A percentile compares a stretch with the other conserved stretches of the same genome.
phyloP scores from a whole-genome alignment of 352 stramenopile species.

The Phytophthora boehmeriae region DNA sequence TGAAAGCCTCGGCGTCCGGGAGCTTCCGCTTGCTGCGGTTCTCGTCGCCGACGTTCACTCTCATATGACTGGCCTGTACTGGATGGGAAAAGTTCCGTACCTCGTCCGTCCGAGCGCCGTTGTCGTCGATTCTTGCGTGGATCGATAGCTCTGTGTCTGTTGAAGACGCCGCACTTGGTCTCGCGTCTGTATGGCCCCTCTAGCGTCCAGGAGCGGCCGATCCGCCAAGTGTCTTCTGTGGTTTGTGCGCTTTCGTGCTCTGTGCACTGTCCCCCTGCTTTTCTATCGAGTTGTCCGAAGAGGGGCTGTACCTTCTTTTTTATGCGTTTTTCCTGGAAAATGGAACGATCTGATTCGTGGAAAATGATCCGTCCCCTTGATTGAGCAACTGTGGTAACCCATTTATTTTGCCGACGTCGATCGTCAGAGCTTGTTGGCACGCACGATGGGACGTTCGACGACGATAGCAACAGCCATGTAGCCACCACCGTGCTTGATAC shows the following conservation, averaged over 20 bases:
- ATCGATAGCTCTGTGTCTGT: slow-evolving; percentile 19
- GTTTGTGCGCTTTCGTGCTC: slow-evolving; percentile 17
- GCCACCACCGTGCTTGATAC: too few relatives aligned
- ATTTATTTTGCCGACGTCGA: too few relatives aligned
- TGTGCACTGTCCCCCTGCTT: slow-evolving; percentile 9
- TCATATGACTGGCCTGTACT: slow-evolving; percentile 28
- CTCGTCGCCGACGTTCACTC: slow-evolving; percentile 36
- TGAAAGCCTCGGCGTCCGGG: slow-evolving; percentile 1
- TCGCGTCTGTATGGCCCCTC: neutral
- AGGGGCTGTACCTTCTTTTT: too few relatives aligned
- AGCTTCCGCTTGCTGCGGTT: slow-evolving; percentile 40
- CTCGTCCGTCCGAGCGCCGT: slow-evolving; percentile 20
- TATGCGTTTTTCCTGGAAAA: too few relatives aligned
- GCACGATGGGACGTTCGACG: too few relatives aligned
- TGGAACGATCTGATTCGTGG: too few relatives aligned
- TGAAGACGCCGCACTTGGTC: slow-evolving; percentile 2
- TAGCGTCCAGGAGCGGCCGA: slow-evolving; percentile 5
- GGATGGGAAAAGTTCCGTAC: slow-evolving; percentile 33
- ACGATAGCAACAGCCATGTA: too few relatives aligned
- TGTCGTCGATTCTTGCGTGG: slow-evolving; percentile 20
- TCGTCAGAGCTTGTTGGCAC: too few relatives aligned
- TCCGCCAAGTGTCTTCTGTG: slow-evolving; percentile 10
- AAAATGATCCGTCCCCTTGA: too few relatives aligned
- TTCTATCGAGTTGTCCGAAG: neutral
- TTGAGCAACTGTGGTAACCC: too few relatives aligned